Evolutionary conservation across 2,329 filamentous ascomycete species (phyloP), one percentile per base, ranked within the genome.

Genomic region (Aspergillus luchuensis): DNA sequence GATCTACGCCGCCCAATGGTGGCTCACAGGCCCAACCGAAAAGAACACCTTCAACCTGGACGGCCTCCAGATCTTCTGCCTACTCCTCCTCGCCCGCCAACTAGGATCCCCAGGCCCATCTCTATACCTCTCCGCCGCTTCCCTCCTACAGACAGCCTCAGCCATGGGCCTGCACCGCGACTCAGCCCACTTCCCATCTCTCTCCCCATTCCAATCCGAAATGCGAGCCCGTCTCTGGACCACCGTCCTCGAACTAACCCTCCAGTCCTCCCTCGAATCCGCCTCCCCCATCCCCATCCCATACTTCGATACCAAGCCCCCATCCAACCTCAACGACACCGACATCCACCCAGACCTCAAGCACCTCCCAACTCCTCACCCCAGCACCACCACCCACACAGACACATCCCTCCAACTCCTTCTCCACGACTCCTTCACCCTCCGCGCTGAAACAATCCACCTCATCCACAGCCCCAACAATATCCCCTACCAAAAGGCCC

Each of bases 1-100:
- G 73, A 63, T 74, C 5, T 69, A 75, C 65, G 67, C 69, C 1
- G 71, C 71, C 5, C 74, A 79, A 51, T 69, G 67, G 59, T 78
- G 76, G 76, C 66, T 77, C 1, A 62, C 67, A 2, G 75, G 72
- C 0, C 75, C 76, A 4, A 67, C 72, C 17, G 69, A 73, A 45
- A 74, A 76, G 38, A 60, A 67, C 13, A 66, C 68, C 0, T 52
- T 69, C 6, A 69, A 65, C 39, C 47, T 77, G 15, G 68, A 66
- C 39, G 73, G 73, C 1, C 56, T 79, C 3, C 77, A 79, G 58
- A 65, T 73, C 7, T 63, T 71, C 36, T 76, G 74, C 56, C 63
- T 77, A n/a, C 51, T 70, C 17, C 61, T 76, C 2, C 60, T 75
- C 11, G 69, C 73, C 5, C 70, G 74, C 36, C 66, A 75, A 53